Conservation (phyloP, 148 eudicot species). For the Camellia japonica region DNA sequence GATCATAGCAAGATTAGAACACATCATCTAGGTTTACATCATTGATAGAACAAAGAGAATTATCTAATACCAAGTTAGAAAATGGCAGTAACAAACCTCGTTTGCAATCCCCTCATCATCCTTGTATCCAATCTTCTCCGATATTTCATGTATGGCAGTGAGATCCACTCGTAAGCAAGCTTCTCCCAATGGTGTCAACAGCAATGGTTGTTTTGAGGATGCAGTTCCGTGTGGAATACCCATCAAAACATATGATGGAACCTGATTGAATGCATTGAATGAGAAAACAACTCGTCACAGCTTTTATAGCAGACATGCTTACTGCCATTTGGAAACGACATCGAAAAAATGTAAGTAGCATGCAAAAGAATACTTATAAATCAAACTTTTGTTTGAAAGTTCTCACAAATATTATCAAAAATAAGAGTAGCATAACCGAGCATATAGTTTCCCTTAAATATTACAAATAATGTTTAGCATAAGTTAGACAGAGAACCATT, state of each 20-base stretch:
- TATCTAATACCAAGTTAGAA: no score
- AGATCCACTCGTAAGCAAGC: conserved; percentile 73
- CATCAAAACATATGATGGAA: conserved; percentile 56
- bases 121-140: conserved; percentile 67
- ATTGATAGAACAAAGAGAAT: no score
- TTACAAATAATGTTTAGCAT: not conserved
- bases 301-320: not conserved
- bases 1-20: not conserved
- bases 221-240: conserved; percentile 46
- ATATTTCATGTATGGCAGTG: conserved; percentile 66
- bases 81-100: conserved; percentile 39
- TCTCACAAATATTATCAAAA: not conserved
- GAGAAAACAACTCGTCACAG: conserved; percentile 7
- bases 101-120: conserved; percentile 71
- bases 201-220: conserved; percentile 25
- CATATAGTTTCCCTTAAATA: not conserved
- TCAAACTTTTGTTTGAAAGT: not conserved
- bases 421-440: not conserved
- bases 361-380: conserved; percentile 3
- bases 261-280: conserved; percentile 35
- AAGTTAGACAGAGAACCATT: not conserved
- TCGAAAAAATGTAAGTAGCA: not conserved
- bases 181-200: conserved; percentile 56
- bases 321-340: not conserved
- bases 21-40: not conserved